phyloP scores from a whole-genome alignment of 2,329 filamentous ascomycete genomes.

The Hymenoscyphus salicellus region DNA sequence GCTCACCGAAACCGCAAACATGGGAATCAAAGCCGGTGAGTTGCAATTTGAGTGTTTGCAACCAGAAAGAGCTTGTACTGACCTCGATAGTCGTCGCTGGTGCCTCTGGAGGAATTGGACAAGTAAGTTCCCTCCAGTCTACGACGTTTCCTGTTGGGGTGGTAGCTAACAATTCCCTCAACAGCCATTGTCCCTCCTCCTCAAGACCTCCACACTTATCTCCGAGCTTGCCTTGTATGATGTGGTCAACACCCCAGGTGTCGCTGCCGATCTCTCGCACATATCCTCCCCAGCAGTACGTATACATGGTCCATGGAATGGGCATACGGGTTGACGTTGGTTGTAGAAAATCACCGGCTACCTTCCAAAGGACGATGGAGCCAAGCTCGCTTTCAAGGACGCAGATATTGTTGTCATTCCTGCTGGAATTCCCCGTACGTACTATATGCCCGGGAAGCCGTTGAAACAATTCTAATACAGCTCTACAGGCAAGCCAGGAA shows the following conservation, averaged over 20 bases:
- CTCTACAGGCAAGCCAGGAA: slow-evolving; percentile 85
- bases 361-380: slow-evolving; percentile 80
- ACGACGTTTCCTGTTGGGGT: slow-evolving; percentile 1
- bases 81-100: slow-evolving; percentile 71
- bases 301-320: slow-evolving; percentile 31
- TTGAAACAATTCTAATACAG: slow-evolving; percentile 15
- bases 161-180: slow-evolving; percentile 21
- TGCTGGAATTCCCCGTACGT: slow-evolving; percentile 92
- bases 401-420: slow-evolving; percentile 97
- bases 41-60: slow-evolving; percentile 6
- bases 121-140: slow-evolving; percentile 3
- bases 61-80: slow-evolving; percentile 4
- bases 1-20: slow-evolving; percentile 36
- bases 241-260: slow-evolving; percentile 98
- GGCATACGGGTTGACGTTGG: slow-evolving; percentile 38
- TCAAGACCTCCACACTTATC: slow-evolving; percentile 85
- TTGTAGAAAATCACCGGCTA: slow-evolving; percentile 78
- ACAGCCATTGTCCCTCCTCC: slow-evolving; percentile 90
- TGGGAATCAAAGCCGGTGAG: slow-evolving; percentile 61
- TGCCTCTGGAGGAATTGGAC: slow-evolving; percentile 96
- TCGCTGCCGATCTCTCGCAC: slow-evolving; percentile 93
- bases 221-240: slow-evolving; percentile 96
- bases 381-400: slow-evolving; percentile 84
- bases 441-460: slow-evolving; percentile 12
- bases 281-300: slow-evolving; percentile 85